These are phyloP conservation scores for Plectranthus barbatus DNA, from an alignment of 257 asterid species.

Conservation along the genomic window DNA sequence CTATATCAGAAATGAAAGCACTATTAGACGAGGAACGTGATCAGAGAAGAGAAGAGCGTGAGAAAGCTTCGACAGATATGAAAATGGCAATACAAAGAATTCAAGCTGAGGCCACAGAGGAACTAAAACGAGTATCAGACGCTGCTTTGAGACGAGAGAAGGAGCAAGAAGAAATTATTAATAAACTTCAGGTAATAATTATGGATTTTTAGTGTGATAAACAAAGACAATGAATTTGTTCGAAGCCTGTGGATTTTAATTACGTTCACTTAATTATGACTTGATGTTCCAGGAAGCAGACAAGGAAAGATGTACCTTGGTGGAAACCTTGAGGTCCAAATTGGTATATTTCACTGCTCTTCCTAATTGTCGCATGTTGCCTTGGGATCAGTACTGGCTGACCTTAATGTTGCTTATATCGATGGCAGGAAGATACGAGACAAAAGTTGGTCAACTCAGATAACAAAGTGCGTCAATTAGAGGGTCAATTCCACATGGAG, in stretches of 20 bases:
- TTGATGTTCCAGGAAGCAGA: constrained; percentile 62
- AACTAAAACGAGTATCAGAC: constrained; percentile 58
- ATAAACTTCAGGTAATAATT: constrained; percentile 68
- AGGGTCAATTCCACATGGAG: constrained; percentile 68
- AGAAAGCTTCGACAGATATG: constrained; percentile 64
- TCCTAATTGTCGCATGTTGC: constrained; percentile 1
- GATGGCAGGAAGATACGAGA: constrained; percentile 78
- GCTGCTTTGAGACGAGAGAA: constrained; percentile 68
- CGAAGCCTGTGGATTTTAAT: constrained; percentile 4
- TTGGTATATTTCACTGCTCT: constrained; percentile 50
- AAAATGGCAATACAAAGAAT: constrained; percentile 65
- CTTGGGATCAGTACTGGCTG: constrained; percentile 1
- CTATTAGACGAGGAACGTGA: constrained; percentile 89
- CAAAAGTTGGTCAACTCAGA: constrained; percentile 82
- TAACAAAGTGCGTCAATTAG: constrained; percentile 86
- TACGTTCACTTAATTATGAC: not conserved
- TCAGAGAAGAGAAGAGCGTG: constrained; percentile 86
- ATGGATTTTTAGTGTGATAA: too few species aligned
- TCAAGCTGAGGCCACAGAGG: constrained; percentile 84
- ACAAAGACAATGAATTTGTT: not conserved
- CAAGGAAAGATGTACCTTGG: constrained; percentile 67
- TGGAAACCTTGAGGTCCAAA: constrained; percentile 84
- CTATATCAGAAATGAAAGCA: constrained; percentile 70
- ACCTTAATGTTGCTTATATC: constrained; percentile 8
- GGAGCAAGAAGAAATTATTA: constrained; percentile 85